A percentile compares a stretch with the other conserved stretches of the same genome.
Evolutionary conservation across 2,329 filamentous ascomycete species (phyloP).

Genomic region (Hymenoscyphus salicellus): DNA sequence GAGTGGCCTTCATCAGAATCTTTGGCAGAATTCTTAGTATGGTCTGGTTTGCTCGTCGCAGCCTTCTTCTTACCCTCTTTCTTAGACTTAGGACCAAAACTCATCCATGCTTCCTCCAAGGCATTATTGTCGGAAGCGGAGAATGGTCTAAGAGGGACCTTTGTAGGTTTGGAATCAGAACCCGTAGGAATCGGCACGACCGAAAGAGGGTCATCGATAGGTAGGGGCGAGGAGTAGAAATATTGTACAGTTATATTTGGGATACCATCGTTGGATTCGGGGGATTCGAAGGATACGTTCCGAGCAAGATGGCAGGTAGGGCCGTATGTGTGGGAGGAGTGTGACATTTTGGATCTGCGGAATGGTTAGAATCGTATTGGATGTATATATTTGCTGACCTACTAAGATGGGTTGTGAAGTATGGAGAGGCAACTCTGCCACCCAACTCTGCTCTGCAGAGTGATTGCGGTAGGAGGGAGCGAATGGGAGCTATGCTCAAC

Average conservation of each 20-base stretch:
- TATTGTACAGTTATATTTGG: slow-evolving; percentile 69
- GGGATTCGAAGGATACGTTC: slow-evolving; percentile 17
- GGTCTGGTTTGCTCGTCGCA: slow-evolving; percentile 32
- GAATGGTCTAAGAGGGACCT: slow-evolving; percentile 71
- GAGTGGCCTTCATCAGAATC: neutral
- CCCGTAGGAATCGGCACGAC: slow-evolving; percentile 52
- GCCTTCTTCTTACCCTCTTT: slow-evolving; percentile 42
- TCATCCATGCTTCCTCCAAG: slow-evolving; percentile 74
- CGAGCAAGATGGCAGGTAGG: slow-evolving; percentile 33
- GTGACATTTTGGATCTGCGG: slow-evolving; percentile 30
- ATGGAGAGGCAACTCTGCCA: neutral
- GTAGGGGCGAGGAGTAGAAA: slow-evolving; percentile 79
- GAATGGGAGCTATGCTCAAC: neutral
- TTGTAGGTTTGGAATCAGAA: slow-evolving; percentile 51
- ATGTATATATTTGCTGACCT: neutral
- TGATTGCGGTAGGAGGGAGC: neutral
- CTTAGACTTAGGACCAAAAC: slow-evolving; percentile 51
- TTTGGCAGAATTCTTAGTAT: slow-evolving; percentile 7
- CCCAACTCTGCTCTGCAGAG: slow-evolving; percentile 19
- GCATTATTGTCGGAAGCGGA: slow-evolving; percentile 74
- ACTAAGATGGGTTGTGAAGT: neutral
- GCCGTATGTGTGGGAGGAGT: slow-evolving; percentile 33
- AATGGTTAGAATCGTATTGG: slow-evolving; percentile 5
- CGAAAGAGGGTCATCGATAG: slow-evolving; percentile 86
- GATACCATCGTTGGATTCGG: slow-evolving; percentile 41